phyloP scores from a whole-genome alignment of 2,329 filamentous ascomycete species.

The Celoporthe dispersa region DNA sequence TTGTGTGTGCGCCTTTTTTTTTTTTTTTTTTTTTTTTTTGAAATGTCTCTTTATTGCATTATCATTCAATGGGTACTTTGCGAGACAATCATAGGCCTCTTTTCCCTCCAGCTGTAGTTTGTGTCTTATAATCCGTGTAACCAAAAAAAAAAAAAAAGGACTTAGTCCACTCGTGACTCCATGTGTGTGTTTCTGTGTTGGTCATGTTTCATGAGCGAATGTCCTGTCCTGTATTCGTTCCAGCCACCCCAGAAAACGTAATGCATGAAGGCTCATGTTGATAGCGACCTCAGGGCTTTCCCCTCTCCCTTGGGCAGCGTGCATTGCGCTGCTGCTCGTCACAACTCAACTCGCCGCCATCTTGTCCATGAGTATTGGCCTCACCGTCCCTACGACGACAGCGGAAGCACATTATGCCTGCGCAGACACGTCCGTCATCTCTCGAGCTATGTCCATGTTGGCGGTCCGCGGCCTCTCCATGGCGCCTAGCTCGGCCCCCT shows the following conservation, averaged over 20 bases:
- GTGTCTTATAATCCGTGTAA: conserved; percentile 17
- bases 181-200: conserved; percentile 17
- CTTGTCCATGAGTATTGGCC: conserved; percentile 6
- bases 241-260: neutral
- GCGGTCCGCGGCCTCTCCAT: conserved; percentile 54
- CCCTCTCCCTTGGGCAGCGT: neutral
- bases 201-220: conserved; percentile 23
- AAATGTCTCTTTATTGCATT: conserved; percentile 22
- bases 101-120: conserved; percentile 8
- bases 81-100: conserved; percentile 24
- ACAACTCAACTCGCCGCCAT: neutral
- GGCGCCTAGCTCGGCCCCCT: conserved; percentile 71
- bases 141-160: conserved; percentile 1
- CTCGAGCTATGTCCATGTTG: conserved; percentile 16
- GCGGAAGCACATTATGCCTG: conserved; percentile 22
- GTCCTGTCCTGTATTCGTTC: conserved; percentile 15
- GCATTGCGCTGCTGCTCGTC: neutral
- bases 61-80: conserved; percentile 24
- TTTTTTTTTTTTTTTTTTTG: too few species aligned
- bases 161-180: neutral
- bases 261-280: neutral
- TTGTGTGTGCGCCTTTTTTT: neutral
- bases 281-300: conserved; percentile 3
- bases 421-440: conserved; percentile 26
- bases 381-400: neutral